phyloP scores from a whole-genome alignment of 768 basidiomycete genomes.

The Cubamyces sp. region DNA sequence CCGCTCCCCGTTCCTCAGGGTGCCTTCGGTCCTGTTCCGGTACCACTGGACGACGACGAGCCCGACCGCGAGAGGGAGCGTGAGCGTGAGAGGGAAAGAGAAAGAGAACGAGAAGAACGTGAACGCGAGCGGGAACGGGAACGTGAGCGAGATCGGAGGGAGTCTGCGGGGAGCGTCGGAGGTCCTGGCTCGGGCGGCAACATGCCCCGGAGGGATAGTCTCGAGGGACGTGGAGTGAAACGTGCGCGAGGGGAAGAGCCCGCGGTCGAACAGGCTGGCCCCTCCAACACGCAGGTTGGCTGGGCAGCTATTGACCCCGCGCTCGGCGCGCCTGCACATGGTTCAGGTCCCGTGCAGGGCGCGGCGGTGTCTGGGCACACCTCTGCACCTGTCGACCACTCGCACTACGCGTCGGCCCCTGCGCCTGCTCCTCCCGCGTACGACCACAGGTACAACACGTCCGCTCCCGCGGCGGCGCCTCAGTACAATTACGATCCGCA shows the following conservation, averaged over 20 bases:
- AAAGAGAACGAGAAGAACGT: constrained; percentile 15
- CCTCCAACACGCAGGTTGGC: constrained; percentile 17
- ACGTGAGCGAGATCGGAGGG: constrained; percentile 28
- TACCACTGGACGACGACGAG: constrained; percentile 29
- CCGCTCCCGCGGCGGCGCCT: constrained; percentile 23
- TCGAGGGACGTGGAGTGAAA: constrained; percentile 30
- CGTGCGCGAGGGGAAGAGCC: constrained; percentile 33
- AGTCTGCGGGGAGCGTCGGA: constrained; percentile 11
- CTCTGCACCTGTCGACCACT: constrained; percentile 16
- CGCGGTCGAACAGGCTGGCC: constrained; percentile 29
- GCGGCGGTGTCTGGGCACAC: constrained; percentile 11
- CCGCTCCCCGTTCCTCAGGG: constrained; percentile 25
- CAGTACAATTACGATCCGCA: constrained; percentile 32
- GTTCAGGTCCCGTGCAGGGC: constrained; percentile 14
- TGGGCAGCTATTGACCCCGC: constrained; percentile 37
- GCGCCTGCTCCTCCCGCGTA: constrained; percentile 25
- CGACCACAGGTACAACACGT: constrained; percentile 29
- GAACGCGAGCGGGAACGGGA: constrained; percentile 25
- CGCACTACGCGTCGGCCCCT: constrained; percentile 22
- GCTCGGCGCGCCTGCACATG: constrained; percentile 31
- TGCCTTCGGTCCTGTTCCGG: constrained; percentile 28
- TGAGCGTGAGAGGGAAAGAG: constrained; percentile 24
- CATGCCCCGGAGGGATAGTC: constrained; percentile 25
- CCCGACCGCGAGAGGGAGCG: constrained; percentile 23
- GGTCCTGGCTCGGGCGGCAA: constrained; percentile 16